These are phyloP conservation scores for Fusarium nygamai DNA, from an alignment of 2,329 filamentous ascomycete genomes.

Conservation along the genomic window DNA sequence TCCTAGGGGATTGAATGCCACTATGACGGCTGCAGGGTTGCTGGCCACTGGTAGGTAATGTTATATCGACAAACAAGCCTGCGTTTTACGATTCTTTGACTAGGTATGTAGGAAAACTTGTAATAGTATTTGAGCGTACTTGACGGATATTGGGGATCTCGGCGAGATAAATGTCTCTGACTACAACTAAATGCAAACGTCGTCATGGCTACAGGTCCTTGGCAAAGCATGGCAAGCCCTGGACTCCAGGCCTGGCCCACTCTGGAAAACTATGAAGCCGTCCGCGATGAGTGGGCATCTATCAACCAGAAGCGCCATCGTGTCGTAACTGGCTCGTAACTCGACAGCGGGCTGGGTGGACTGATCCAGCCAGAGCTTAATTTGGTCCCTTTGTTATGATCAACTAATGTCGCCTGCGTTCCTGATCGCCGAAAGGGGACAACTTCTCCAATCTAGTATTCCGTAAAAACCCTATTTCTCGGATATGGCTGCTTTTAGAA, in stretches of 20 bases:
- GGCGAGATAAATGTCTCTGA: constrained; percentile 25
- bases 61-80: neutral
- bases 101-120: neutral
- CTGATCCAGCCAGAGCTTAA: constrained; percentile 26
- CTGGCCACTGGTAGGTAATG: neutral
- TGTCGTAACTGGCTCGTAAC: constrained; percentile 7
- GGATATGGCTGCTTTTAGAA: constrained; percentile 12
- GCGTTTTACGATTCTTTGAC: neutral
- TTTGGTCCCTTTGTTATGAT: constrained; percentile 3
- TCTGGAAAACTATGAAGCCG: constrained; percentile 25
- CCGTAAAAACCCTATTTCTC: constrained; percentile 5
- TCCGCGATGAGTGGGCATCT: constrained; percentile 7
- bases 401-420: neutral
- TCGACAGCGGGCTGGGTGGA: constrained; percentile 4
- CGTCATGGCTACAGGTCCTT: constrained; percentile 5
- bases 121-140: neutral
- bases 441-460: neutral
- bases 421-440: constrained; percentile 20
- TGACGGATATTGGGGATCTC: neutral
- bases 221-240: constrained; percentile 4
- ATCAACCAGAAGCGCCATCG: constrained; percentile 5
- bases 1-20: constrained; percentile 2
- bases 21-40: neutral
- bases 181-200: neutral
- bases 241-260: constrained; percentile 15